Evolutionary conservation across 805 yeast genomes (phyloP).

Genomic region (Yarrowia sp.): DNA sequence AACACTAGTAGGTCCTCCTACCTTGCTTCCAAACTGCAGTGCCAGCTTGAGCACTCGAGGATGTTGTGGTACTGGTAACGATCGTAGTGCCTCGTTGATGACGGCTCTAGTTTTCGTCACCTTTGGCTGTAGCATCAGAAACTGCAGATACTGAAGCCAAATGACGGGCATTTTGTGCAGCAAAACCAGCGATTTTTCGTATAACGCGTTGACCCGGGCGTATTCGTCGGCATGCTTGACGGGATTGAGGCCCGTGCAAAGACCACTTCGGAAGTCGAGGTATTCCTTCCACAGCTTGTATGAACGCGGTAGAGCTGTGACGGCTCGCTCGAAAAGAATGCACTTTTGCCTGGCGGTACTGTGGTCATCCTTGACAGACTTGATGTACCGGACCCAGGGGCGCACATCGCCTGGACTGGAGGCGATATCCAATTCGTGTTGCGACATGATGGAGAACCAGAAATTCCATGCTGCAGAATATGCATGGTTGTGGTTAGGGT

Average conservation of each 20-base stretch:
- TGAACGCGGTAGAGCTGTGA: constrained; percentile 45
- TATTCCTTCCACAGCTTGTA: constrained; percentile 57
- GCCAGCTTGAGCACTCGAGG: constrained; percentile 55
- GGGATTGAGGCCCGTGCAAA: constrained; percentile 38
- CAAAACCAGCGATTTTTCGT: constrained; percentile 47
- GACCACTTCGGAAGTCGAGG: constrained; percentile 44
- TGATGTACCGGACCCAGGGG: constrained; percentile 44
- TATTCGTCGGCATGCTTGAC: constrained; percentile 39
- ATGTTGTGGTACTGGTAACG: constrained; percentile 54
- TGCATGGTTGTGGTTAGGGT: constrained; percentile 15
- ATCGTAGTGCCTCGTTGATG: constrained; percentile 52
- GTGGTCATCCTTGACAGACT: background rate
- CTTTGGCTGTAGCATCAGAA: constrained; percentile 42
- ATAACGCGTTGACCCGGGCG: constrained; percentile 44
- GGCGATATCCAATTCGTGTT: constrained; percentile 46
- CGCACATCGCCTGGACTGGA: constrained; percentile 41
- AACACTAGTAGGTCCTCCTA: constrained; percentile 46
- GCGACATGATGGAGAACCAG: constrained; percentile 36
- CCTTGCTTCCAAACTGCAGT: constrained; percentile 46
- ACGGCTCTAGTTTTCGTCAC: constrained; percentile 44
- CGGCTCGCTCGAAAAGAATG: constrained; percentile 55
- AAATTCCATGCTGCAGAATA: constrained; percentile 27
- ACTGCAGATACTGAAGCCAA: constrained; percentile 53
- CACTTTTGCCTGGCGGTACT: constrained; percentile 1
- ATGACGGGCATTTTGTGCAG: constrained; percentile 48